These are phyloP conservation scores for Yamadazyma sp. DNA, from an alignment of 1,139 yeast genomes.

Conservation along the genomic window DNA sequence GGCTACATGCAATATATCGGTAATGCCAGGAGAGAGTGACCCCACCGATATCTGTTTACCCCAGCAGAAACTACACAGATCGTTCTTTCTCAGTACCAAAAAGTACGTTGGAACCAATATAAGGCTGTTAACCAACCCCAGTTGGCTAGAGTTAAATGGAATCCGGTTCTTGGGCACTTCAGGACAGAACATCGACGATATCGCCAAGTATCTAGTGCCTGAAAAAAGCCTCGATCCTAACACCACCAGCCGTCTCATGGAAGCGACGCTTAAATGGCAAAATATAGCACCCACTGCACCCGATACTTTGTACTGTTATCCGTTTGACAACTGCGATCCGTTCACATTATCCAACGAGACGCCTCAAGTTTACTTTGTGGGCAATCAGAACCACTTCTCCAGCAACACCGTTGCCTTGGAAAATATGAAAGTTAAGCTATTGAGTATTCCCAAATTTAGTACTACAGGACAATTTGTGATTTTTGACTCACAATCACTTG, in stretches of 20 bases:
- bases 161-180: constrained; percentile 66
- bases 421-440: constrained; percentile 41
- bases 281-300: constrained; percentile 94
- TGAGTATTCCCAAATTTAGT: constrained; percentile 73
- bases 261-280: constrained; percentile 76
- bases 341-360: constrained; percentile 64
- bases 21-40: constrained; percentile 85
- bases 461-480: constrained; percentile 68
- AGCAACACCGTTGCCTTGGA: constrained; percentile 30
- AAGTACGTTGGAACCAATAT: constrained; percentile 40
- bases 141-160: constrained; percentile 59
- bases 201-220: constrained; percentile 57
- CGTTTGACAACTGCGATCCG: constrained; percentile 79
- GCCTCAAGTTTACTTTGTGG: constrained; percentile 86
- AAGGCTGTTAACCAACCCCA: constrained; percentile 70
- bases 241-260: constrained; percentile 52
- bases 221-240: constrained; percentile 22
- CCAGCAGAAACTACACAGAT: constrained; percentile 82
- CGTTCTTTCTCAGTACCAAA: constrained; percentile 57
- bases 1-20: constrained; percentile 60
- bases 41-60: constrained; percentile 85
- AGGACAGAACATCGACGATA: constrained; percentile 84
- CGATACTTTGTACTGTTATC: constrained; percentile 89
- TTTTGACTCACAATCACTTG: constrained; percentile 58
- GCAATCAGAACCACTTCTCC: constrained; percentile 70